phyloP scores from a whole-genome alignment of 352 stramenopile species.

The Pythium brachiatum region DNA sequence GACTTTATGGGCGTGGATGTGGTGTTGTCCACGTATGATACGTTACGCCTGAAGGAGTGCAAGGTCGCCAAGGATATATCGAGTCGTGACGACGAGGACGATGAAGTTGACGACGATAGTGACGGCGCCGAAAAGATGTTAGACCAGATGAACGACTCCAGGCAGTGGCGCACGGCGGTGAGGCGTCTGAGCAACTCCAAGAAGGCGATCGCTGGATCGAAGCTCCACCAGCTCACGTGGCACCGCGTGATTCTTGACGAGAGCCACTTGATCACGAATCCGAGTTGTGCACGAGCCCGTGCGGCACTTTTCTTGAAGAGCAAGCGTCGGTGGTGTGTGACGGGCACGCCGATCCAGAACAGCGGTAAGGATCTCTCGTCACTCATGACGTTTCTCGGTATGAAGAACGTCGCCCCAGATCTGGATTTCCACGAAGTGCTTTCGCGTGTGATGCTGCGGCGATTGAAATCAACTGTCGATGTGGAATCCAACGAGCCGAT shows the following conservation, averaged over 20 bases:
- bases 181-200: conserved; percentile 25
- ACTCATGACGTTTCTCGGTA: conserved; percentile 84
- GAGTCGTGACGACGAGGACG: conserved; percentile 18
- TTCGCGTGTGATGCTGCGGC: conserved; percentile 76
- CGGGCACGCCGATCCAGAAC: conserved; percentile 90
- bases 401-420: conserved; percentile 45
- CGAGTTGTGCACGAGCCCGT: conserved; percentile 57
- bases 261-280: conserved; percentile 88
- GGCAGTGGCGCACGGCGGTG: conserved; percentile 19
- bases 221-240: conserved; percentile 80
- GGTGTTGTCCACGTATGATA: conserved; percentile 81
- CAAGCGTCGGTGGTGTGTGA: conserved; percentile 84
- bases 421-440: conserved; percentile 72
- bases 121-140: conserved; percentile 7
- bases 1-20: conserved; percentile 82
- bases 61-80: conserved; percentile 32
- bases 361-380: conserved; percentile 79
- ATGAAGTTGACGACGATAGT: conserved; percentile 21
- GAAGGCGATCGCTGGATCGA: conserved; percentile 39
- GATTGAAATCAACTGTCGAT: conserved; percentile 76
- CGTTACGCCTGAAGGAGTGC: conserved; percentile 67
- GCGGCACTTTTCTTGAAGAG: conserved; percentile 66
- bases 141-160: conserved; percentile 21
- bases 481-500: conserved; percentile 48
- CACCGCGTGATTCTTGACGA: conserved; percentile 88